Conservation (phyloP, 805 yeast genomes). For the Wickerhamiella parazyma region DNA sequence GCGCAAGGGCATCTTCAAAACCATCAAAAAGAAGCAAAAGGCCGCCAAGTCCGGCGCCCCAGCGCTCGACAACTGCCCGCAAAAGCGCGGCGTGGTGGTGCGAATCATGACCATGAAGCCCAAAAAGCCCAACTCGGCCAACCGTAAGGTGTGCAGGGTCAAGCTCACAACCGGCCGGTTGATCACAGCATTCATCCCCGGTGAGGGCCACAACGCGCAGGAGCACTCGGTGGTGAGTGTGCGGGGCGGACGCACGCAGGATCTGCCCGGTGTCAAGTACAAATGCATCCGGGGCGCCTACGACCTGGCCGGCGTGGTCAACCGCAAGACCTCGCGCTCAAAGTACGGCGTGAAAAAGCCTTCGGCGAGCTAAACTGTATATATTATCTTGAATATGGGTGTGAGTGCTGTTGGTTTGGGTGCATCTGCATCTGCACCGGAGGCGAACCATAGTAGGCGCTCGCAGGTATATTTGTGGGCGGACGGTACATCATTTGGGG, state of each 20-base stretch:
- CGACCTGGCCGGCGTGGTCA: slow-evolving; percentile 91
- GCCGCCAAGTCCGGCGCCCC: slow-evolving; percentile 50
- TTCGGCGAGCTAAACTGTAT: slow-evolving; percentile 9
- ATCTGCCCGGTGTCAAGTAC: slow-evolving; percentile 95
- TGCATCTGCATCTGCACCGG: no score
- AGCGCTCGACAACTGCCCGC: slow-evolving; percentile 70
- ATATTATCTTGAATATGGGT: no score
- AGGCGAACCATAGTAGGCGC: neutral
- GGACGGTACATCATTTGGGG: neutral
- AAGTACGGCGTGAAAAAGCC: slow-evolving; percentile 78
- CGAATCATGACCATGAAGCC: slow-evolving; percentile 94
- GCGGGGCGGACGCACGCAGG: slow-evolving; percentile 97
- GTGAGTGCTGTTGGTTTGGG: no score
- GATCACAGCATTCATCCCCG: slow-evolving; percentile 88
- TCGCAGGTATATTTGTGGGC: neutral
- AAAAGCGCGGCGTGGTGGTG: slow-evolving; percentile 83
- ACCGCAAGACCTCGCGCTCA: slow-evolving; percentile 77
- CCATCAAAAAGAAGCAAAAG: slow-evolving; percentile 22
- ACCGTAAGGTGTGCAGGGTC: slow-evolving; percentile 92
- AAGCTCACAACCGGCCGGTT: slow-evolving; percentile 80
- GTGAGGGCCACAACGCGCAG: slow-evolving; percentile 95
- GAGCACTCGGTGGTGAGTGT: slow-evolving; percentile 94
- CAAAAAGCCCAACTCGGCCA: slow-evolving; percentile 96
- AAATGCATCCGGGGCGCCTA: slow-evolving; percentile 85
- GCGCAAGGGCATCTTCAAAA: slow-evolving; percentile 24